These are phyloP conservation scores for Oryza nivara DNA, from an alignment of 176 grass and related monocot genomes.

Conservation along the genomic window DNA sequence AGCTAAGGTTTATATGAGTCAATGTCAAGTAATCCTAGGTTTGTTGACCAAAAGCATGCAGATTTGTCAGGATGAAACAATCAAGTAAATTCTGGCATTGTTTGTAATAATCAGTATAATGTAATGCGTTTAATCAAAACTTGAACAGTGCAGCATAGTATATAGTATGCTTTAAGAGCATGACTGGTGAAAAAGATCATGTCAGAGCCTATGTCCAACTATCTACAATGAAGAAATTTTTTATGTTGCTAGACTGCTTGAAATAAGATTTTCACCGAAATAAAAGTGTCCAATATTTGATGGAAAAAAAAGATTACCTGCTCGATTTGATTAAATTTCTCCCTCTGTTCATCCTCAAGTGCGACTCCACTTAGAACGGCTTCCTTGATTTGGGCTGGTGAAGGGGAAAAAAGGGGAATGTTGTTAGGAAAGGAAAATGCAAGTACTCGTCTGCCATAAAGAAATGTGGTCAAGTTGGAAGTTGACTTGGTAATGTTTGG, in stretches of 20 bases:
- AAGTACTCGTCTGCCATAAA: constrained; percentile 9
- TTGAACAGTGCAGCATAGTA: neutral
- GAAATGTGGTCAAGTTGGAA: neutral
- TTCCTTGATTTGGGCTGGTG: constrained; percentile 85
- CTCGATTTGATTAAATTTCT: constrained; percentile 91
- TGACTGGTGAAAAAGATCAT: neutral
- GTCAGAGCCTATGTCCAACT: neutral
- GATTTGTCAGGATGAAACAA: neutral
- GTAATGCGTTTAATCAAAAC: neutral
- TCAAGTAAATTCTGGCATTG: neutral
- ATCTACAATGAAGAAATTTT: neutral
- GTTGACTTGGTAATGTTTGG: neutral
- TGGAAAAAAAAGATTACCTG: constrained; percentile 48
- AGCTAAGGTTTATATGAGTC: neutral
- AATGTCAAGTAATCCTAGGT: neutral
- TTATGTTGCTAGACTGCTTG: neutral
- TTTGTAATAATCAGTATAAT: neutral
- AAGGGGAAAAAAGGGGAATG: neutral
- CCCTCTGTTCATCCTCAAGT: constrained; percentile 80
- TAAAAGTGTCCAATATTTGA: neutral
- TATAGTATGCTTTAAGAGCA: neutral
- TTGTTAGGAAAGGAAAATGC: neutral
- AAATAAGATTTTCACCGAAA: neutral
- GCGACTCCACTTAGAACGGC: constrained; percentile 89
- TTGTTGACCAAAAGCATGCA: neutral